Percentiles rank a stretch among this genome's conserved stretches.
phyloP scores from a whole-genome alignment of 163 green algal species.

The Scenedesmus sp. region DNA sequence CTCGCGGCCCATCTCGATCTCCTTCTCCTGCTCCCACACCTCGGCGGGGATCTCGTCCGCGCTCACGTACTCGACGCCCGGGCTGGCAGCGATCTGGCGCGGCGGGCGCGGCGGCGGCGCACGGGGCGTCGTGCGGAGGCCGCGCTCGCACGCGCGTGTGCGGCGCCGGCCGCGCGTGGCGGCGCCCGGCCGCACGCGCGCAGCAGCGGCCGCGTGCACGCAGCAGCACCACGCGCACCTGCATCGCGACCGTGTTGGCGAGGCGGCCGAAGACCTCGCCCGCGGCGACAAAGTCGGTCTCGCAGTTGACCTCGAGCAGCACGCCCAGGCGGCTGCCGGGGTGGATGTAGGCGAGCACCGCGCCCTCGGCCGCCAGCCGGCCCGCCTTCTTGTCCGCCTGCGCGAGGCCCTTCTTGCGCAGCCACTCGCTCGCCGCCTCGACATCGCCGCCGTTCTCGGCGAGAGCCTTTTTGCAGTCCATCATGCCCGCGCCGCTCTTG shows the following conservation, averaged over 20 bases:
- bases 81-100: conserved; percentile 72
- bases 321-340: conserved; percentile 77
- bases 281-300: conserved; percentile 98
- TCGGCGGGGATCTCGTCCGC: conserved; percentile 81
- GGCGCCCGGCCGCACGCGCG: neutral
- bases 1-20: conserved; percentile 96
- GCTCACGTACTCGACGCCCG: conserved; percentile 76
- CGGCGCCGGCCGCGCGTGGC: conserved; percentile 76
- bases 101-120: too few relatives aligned
- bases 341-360: conserved; percentile 94
- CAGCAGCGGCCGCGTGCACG: neutral
- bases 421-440: conserved; percentile 56
- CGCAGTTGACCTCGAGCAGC: conserved; percentile 97
- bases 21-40: conserved; percentile 84
- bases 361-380: conserved; percentile 89
- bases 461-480: conserved; percentile 92
- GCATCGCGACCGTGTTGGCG: conserved; percentile 74
- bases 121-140: too few relatives aligned
- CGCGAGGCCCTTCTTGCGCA: conserved; percentile 97
- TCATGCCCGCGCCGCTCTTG: conserved; percentile 85
- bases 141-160: too few relatives aligned
- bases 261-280: conserved; percentile 92
- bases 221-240: conserved; percentile 42
- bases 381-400: conserved; percentile 92
- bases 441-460: conserved; percentile 72